Evolutionary conservation across 1,284 basidiomycete genomes (phyloP), one percentile per base, ranked within the genome.

Genomic region (Tilletia horrida): DNA sequence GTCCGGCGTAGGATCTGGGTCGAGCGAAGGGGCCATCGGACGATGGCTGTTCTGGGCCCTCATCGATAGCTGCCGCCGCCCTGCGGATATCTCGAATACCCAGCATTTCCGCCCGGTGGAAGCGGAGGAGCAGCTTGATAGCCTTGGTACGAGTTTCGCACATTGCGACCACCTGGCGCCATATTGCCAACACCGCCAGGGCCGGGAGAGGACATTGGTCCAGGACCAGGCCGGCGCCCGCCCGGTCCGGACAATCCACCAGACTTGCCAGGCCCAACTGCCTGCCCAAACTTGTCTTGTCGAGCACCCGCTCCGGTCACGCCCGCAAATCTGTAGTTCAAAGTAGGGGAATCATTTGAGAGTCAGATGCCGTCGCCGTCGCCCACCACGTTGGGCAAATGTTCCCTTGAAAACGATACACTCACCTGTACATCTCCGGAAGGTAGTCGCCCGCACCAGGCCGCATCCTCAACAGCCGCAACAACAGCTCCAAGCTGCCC

Each of bases 401-500:
- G 6, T 8, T 6, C n/a, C 16, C 55, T 18, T 59, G 8, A 16
- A 35, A 35, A 6, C 25, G 21, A 59, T 3, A 3, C 27, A 59
- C 55, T 31, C 55, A 59, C 55, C 31, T 25, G n/a, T 59, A 59
- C 55, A 59, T 59, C 69, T 78, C 75, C 47, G 76, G 67, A 65
- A 78, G 63, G 44, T 76, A 78, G 40, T 78, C 76, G 16, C 75
- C 73, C 23, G 76, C 76, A 31, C 75, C 76, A 11, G 76, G 76
- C 6, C 76, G 69, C 75, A 76, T 76, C 35, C 76, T 68, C 27
- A 78, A 61, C 61, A 78, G 67, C 66, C 73, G 73, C 76, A 78
- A 61, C 21, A 50, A 7, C 18, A 48, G n/a, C 61, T 63, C 45
- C 29, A 59, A 23, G 31, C 50, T 67, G 31, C 66, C 59, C 47